A percentile compares a stretch with the other conserved stretches of the same genome.
These are phyloP conservation scores for Odontarrhena argentea DNA, from an alignment of 345 rosid species.

Conservation along the genomic window DNA sequence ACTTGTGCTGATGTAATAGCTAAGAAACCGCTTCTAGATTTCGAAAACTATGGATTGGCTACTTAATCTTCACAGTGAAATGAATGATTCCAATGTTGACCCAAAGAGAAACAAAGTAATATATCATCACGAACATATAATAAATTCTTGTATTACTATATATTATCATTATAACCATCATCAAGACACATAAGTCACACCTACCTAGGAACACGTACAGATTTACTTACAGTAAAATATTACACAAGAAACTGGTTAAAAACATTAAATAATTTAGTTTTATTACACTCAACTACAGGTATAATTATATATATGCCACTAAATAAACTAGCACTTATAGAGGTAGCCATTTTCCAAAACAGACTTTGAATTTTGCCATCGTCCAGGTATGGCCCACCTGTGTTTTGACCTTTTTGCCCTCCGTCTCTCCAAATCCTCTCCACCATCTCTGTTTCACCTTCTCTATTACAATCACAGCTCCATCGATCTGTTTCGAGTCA, in stretches of 20 bases:
- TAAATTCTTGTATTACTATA: background rate
- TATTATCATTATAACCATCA: background rate
- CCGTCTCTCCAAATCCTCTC: constrained; percentile 69
- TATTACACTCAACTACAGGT: background rate
- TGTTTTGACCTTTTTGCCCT: constrained; percentile 33
- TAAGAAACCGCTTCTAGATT: no score
- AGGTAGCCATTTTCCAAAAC: no score
- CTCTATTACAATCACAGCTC: constrained; percentile 56
- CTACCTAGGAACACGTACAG: constrained; percentile 35
- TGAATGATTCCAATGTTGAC: no score
- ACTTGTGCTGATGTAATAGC: no score
- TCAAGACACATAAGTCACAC: constrained; percentile 6
- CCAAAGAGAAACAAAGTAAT: no score
- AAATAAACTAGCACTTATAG: no score
- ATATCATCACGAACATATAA: no score
- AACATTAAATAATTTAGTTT: background rate
- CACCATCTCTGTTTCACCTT: constrained; percentile 60
- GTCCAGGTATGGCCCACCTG: no score
- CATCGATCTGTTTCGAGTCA: constrained; percentile 61
- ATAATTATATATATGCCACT: no score
- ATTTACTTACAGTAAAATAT: constrained; percentile 21
- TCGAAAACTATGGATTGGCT: no score
- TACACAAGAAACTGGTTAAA: constrained; percentile 11
- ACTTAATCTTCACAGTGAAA: no score
- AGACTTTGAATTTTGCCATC: no score